Percentiles rank a stretch among this genome's conserved stretches.
These are phyloP conservation scores for Lotus japonicus DNA, from an alignment of 306 rosid genomes.

Conservation along the genomic window DNA sequence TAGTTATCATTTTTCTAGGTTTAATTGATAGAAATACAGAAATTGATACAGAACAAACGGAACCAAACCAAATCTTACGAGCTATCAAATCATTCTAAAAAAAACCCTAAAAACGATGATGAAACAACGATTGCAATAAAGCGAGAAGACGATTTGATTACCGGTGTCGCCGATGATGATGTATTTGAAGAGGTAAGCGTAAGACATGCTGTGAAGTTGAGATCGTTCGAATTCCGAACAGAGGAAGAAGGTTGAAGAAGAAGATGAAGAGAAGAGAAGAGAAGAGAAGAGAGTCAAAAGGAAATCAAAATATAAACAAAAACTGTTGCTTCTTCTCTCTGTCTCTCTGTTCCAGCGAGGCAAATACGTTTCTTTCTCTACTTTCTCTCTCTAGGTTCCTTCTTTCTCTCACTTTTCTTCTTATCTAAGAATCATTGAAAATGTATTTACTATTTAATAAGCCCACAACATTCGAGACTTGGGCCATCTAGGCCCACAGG, in stretches of 20 bases:
- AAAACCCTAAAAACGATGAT: neutral
- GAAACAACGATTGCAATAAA: neutral
- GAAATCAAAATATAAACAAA: too few species aligned
- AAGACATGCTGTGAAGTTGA: slow-evolving; percentile 48
- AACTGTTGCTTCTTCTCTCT: neutral
- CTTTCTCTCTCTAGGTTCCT: neutral
- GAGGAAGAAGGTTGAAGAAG: neutral
- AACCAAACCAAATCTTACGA: neutral
- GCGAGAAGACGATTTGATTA: slow-evolving; percentile 21
- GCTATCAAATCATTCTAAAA: neutral
- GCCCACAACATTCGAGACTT: too few species aligned
- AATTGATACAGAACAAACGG: neutral
- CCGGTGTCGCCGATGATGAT: slow-evolving; percentile 99
- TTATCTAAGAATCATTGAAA: too few species aligned
- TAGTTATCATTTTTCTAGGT: neutral
- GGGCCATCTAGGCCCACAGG: too few species aligned
- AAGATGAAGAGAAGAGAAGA: too few species aligned
- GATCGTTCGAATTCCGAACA: neutral
- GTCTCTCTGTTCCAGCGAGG: slow-evolving; percentile 16
- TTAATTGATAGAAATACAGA: too few species aligned
- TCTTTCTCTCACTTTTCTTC: neutral
- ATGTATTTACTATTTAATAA: too few species aligned
- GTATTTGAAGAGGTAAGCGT: slow-evolving; percentile 96
- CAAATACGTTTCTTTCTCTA: neutral
- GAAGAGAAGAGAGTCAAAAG: neutral